Evolutionary conservation across 805 yeast genomes (phyloP), one percentile per base, ranked within the genome.

Genomic region (Brettanomyces sp.): DNA sequence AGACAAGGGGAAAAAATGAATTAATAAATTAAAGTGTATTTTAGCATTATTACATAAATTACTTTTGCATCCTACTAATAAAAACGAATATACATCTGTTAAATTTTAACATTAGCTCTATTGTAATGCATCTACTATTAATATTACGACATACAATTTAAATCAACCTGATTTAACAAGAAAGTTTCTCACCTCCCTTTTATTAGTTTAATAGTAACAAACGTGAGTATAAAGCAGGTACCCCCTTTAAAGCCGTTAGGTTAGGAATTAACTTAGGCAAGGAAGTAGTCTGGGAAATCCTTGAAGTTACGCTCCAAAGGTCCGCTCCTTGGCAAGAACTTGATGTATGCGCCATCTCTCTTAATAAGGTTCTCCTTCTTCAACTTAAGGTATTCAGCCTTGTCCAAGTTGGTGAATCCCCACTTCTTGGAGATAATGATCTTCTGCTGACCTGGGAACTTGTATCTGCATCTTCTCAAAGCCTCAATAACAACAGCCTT

Each of bases 391-490:
- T 91, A 93, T 68, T 93, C 97, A 51, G 78, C 95, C 79, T 99
- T 87, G 95, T 91, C 80, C 70, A 93, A 85, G 74, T 85, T 86
- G 75, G 99, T 93, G 97, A 93, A 93, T 79, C 99, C 99, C 99
- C 99, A 93, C 79, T 93, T 93, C 95, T 93, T 93, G 63, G 99
- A 93, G 75, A 93, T 77, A 68, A 93, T 93, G 71, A 93, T 93
- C 82, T 83, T 91, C 79, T 93, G 99, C 81, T 93, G 99, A 80
- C 99, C 99, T 75, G 99, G 99, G 98, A 93, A 93, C 91, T 93
- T 93, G 87, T 93, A 93, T 82, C 98, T 91, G 60, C 97, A 95
- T 84, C 99, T 91, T 82, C 99, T 91, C 74, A 93, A 86, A 80
- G 91, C 99, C 82, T 93, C 99, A 66, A 93, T 79, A 62, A 88